phyloP scores from a whole-genome alignment of 2,329 filamentous ascomycete species.

The Nemania abortiva region DNA sequence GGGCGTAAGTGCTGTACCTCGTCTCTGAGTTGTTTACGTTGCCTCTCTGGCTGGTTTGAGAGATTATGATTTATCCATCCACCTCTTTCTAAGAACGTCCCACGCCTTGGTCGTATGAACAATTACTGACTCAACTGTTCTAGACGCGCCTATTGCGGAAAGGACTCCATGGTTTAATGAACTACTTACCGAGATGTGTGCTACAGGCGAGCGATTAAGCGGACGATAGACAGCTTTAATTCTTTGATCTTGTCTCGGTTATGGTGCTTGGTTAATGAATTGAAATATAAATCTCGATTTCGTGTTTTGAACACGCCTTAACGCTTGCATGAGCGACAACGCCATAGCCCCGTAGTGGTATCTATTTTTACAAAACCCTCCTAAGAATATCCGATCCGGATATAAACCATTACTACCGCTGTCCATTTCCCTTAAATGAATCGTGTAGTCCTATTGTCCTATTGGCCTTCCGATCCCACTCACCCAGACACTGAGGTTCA shows the following conservation, averaged over 20 bases:
- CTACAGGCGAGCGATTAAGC: conserved; percentile 64
- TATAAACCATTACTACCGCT: neutral
- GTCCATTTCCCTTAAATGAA: neutral
- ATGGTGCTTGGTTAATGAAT: neutral
- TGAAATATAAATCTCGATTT: conserved; percentile 6
- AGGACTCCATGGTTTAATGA: conserved; percentile 75
- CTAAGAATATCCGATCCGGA: neutral
- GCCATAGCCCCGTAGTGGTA: conserved; percentile 31
- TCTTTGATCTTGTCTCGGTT: neutral
- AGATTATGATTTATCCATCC: neutral
- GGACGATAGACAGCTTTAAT: conserved; percentile 34
- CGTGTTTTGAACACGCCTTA: conserved; percentile 4
- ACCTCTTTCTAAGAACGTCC: neutral
- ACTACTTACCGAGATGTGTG: conserved; percentile 69
- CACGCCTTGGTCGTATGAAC: neutral
- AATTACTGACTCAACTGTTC: conserved; percentile 10
- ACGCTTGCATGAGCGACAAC: conserved; percentile 31
- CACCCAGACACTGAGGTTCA: neutral
- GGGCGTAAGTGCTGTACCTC: conserved; percentile 61
- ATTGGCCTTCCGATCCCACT: neutral
- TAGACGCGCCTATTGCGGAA: conserved; percentile 78
- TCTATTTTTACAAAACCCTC: conserved; percentile 25
- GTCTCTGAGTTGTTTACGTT: neutral
- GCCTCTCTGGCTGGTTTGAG: neutral
- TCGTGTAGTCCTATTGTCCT: neutral